Percentiles rank a stretch among this genome's conserved stretches.
Conservation (phyloP, 768 basidiomycete genomes). For the Panus rudis region DNA sequence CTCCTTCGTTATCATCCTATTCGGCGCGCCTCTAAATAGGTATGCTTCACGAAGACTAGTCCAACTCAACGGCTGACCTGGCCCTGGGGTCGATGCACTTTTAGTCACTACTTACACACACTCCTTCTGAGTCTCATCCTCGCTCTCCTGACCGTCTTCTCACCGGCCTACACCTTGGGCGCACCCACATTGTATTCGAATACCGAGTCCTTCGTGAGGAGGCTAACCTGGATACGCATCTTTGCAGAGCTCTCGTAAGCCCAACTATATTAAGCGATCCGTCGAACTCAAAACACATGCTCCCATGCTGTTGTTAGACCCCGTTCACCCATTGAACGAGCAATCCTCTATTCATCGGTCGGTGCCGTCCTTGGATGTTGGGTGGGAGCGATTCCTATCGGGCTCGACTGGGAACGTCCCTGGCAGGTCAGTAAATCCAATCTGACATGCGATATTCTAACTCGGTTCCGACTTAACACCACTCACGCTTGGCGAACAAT, state of each 20-base stretch:
- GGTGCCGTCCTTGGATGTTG: constrained; percentile 73
- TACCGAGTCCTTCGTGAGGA: constrained; percentile 40
- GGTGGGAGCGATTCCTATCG: constrained; percentile 77
- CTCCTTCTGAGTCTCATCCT: constrained; percentile 63
- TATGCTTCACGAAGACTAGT: constrained; percentile 23
- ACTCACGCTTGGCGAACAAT: too few relatives aligned
- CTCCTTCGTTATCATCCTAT: constrained; percentile 48
- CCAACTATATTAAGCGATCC: too few relatives aligned
- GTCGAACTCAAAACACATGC: too few relatives aligned
- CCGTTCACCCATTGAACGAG: constrained; percentile 65
- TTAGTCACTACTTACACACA: constrained; percentile 54
- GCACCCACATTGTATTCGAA: constrained; percentile 36
- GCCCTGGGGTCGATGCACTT: constrained; percentile 2
- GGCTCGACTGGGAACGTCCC: constrained; percentile 94
- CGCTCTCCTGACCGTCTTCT: constrained; percentile 55
- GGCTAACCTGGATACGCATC: constrained; percentile 69
- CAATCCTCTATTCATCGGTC: constrained; percentile 70
- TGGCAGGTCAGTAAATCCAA: constrained; percentile 82
- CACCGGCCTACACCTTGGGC: constrained; percentile 67
- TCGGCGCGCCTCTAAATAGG: constrained; percentile 71
- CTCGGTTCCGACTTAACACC: background rate
- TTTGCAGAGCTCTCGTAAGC: constrained; percentile 81
- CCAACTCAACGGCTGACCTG: constrained; percentile 1
- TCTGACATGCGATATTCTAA: too few relatives aligned
- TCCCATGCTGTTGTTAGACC: constrained; percentile 28